These are phyloP conservation scores for Brassica cretica DNA, from an alignment of 345 rosid species.

Conservation along the genomic window DNA sequence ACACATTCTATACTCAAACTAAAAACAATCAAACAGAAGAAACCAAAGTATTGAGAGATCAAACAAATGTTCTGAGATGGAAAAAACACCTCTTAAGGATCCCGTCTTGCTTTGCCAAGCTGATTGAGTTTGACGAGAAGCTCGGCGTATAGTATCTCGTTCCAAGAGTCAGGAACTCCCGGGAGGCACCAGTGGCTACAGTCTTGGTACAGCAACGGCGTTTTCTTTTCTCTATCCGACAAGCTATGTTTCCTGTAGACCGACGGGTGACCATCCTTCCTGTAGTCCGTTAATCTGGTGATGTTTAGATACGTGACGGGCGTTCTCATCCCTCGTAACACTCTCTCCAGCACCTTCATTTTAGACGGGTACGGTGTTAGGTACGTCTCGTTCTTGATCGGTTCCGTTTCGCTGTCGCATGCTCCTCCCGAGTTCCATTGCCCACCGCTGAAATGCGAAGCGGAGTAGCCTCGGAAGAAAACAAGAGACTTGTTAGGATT, in stretches of 20 bases:
- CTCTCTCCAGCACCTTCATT: constrained; percentile 77
- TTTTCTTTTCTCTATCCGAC: constrained; percentile 49
- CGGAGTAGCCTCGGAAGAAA: constrained; percentile 92
- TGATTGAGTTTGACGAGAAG: constrained; percentile 52
- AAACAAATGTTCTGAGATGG: constrained; percentile 11
- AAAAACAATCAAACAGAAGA: constrained; percentile 9
- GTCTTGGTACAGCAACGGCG: constrained; percentile 65
- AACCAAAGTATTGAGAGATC: constrained; percentile 21
- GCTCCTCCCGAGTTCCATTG: constrained; percentile 99
- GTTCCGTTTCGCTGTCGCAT: constrained; percentile 82
- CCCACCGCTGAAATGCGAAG: constrained; percentile 95
- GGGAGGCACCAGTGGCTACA: constrained; percentile 98
- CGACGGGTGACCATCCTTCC: constrained; percentile 96
- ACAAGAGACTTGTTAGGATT: constrained; percentile 73
- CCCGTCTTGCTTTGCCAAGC: constrained; percentile 19
- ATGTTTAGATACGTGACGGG: constrained; percentile 85
- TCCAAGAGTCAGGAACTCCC: constrained; percentile 88
- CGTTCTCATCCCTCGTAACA: constrained; percentile 73
- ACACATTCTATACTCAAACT: constrained; percentile 34
- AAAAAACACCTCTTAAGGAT: constrained; percentile 16
- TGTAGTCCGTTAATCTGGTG: constrained; percentile 79
- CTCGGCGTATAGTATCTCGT: constrained; percentile 76
- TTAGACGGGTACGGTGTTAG: constrained; percentile 67
- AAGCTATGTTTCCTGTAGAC: constrained; percentile 63
- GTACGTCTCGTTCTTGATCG: constrained; percentile 77